These are phyloP conservation scores for Gymnopilus dilepis DNA, from an alignment of 768 basidiomycete species.

Conservation along the genomic window DNA sequence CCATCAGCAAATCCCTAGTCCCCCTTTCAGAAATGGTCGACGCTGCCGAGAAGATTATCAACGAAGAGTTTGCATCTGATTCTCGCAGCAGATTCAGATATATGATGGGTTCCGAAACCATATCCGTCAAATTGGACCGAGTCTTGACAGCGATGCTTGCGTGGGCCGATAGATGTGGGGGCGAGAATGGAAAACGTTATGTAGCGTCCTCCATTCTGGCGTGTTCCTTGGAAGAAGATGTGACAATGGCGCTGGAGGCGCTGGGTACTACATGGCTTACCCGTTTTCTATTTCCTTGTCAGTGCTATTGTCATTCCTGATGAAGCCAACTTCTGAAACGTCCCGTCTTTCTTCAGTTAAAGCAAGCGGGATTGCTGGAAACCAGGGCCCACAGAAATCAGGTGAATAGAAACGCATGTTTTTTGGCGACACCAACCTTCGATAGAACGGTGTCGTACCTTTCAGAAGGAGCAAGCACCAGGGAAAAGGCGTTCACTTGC, in stretches of 20 bases:
- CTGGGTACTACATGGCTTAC: constrained; percentile 18
- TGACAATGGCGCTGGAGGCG: constrained; percentile 17
- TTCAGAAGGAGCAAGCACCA: background rate
- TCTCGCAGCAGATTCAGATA: constrained; percentile 7
- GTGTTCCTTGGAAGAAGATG: constrained; percentile 18
- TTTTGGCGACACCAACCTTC: no score
- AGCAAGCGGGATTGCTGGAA: constrained; percentile 5
- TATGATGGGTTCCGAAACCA: background rate
- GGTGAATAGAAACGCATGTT: constrained; percentile 5
- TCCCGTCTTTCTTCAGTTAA: constrained; percentile 16
- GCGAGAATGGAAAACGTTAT: constrained; percentile 23
- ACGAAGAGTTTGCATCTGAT: constrained; percentile 16
- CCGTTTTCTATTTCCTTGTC: constrained; percentile 23
- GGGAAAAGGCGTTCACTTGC: background rate
- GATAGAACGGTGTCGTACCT: background rate
- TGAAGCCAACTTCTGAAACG: background rate
- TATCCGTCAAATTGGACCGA: constrained; percentile 18
- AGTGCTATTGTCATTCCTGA: constrained; percentile 5
- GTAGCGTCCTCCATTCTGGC: constrained; percentile 21
- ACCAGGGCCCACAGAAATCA: background rate
- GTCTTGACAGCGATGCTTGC: constrained; percentile 22
- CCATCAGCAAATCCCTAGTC: background rate
- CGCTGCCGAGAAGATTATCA: constrained; percentile 13
- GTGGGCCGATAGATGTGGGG: constrained; percentile 21
- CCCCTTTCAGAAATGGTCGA: constrained; percentile 16